Conservation (phyloP, 2,329 filamentous ascomycete genomes). For the Ophiostoma novo-ulmi region DNA sequence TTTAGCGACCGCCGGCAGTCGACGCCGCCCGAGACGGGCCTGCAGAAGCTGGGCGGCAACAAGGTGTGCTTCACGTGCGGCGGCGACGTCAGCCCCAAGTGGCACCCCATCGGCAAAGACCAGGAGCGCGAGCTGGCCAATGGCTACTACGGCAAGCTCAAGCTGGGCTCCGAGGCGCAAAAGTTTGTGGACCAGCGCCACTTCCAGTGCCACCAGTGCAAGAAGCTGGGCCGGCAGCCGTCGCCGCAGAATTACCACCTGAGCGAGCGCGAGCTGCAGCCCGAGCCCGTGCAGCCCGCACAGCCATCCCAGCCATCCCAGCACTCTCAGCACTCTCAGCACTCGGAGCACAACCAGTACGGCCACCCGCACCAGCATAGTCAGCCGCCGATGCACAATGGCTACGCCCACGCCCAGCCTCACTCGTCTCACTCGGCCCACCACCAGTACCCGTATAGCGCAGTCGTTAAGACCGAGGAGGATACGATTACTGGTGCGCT, state of each 20-base stretch:
- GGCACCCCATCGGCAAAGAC: conserved; percentile 56
- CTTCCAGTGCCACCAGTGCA: conserved; percentile 73
- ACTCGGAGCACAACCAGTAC: not conserved
- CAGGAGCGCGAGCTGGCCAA: conserved; percentile 14
- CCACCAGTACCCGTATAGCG: conserved; percentile 6
- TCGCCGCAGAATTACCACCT: conserved; percentile 26
- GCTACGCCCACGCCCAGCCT: not conserved
- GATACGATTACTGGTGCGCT: conserved; percentile 22
- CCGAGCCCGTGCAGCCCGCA: not conserved
- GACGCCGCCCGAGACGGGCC: conserved; percentile 26
- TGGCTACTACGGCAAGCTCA: conserved; percentile 30
- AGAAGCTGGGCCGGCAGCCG: conserved; percentile 48
- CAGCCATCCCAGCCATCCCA: not conserved
- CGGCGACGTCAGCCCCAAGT: conserved; percentile 67
- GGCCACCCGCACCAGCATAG: not conserved
- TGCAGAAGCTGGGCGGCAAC: conserved; percentile 43
- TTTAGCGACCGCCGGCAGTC: conserved; percentile 31
- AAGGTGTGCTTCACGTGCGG: conserved; percentile 61
- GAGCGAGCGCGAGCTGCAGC: not conserved
- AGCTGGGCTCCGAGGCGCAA: conserved; percentile 50
- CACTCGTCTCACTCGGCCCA: not conserved
- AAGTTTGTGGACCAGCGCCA: conserved; percentile 56
- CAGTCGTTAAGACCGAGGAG: conserved; percentile 26
- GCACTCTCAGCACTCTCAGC: not conserved
- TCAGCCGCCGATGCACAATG: not conserved